These are phyloP conservation scores for Tympanopsis confertula DNA, from an alignment of 2,329 filamentous ascomycete genomes.

Conservation along the genomic window DNA sequence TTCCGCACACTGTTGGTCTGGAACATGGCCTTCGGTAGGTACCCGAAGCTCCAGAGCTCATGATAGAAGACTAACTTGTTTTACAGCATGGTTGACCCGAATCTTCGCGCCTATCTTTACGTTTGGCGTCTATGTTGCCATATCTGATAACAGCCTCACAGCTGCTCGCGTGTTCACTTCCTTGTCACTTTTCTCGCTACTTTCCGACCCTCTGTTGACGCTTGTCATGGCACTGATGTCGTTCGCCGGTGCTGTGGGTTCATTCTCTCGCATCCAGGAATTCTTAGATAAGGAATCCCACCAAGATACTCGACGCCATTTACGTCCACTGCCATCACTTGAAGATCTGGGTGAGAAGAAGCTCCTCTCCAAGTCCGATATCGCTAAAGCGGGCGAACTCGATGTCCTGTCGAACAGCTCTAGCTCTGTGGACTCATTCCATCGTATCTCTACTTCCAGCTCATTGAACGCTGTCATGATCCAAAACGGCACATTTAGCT, in stretches of 20 bases:
- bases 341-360: not conserved
- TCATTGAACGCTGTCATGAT: not conserved
- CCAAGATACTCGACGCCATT: not conserved
- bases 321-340: not conserved
- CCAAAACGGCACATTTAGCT: not conserved
- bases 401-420: not conserved
- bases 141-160: conserved; percentile 3
- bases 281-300: not conserved
- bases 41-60: too few relatives aligned
- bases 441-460: not conserved
- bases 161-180: conserved; percentile 5
- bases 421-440: too few relatives aligned
- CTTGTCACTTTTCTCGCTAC: conserved; percentile 4
- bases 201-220: conserved; percentile 5
- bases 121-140: not conserved
- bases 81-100: not conserved
- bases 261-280: not conserved
- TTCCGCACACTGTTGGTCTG: conserved; percentile 4
- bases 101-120: not conserved
- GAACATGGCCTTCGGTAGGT: conserved; percentile 4
- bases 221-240: conserved; percentile 5
- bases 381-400: not conserved
- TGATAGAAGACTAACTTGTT: too few relatives aligned
- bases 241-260: conserved; percentile 4
- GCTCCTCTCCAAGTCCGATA: not conserved